These are phyloP conservation scores for Vitis rupestris DNA, from an alignment of 164 flowering plant genomes.

Conservation along the genomic window DNA sequence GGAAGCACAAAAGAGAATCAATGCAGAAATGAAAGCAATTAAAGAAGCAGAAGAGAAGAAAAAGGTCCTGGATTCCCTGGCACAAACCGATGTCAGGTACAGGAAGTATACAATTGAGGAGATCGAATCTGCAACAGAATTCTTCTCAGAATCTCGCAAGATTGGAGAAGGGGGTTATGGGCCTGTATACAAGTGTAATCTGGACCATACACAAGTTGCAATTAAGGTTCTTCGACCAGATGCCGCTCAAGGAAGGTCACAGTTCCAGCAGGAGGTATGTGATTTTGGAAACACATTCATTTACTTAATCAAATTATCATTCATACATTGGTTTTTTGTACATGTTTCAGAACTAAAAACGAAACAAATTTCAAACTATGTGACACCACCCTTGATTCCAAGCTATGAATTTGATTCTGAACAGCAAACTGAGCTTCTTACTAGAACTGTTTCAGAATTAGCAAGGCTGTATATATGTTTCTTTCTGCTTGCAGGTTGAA, in stretches of 20 bases:
- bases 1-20: slow-evolving; percentile 51
- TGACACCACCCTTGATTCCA: no score
- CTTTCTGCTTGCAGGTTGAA: slow-evolving; percentile 31
- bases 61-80: slow-evolving; percentile 29
- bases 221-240: slow-evolving; percentile 64
- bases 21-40: slow-evolving; percentile 52
- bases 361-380: no score
- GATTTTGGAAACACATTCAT: not conserved
- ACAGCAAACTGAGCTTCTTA: no score
- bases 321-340: no score
- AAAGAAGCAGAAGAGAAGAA: slow-evolving; percentile 47
- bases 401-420: no score
- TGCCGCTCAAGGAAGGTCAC: slow-evolving; percentile 66
- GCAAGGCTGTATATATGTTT: no score
- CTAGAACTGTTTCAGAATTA: no score
- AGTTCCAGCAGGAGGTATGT: slow-evolving; percentile 63
- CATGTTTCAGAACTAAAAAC: no score
- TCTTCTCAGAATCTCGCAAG: slow-evolving; percentile 35
- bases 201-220: slow-evolving; percentile 60
- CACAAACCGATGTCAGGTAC: slow-evolving; percentile 42
- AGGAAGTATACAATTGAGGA: slow-evolving; percentile 55
- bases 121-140: slow-evolving; percentile 56
- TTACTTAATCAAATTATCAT: not conserved
- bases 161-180: slow-evolving; percentile 76
- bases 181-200: slow-evolving; percentile 50